Percentiles rank a stretch among this genome's conserved stretches.
Conservation (phyloP, 2,329 filamentous ascomycete genomes). For the Exophiala aquamarina region DNA sequence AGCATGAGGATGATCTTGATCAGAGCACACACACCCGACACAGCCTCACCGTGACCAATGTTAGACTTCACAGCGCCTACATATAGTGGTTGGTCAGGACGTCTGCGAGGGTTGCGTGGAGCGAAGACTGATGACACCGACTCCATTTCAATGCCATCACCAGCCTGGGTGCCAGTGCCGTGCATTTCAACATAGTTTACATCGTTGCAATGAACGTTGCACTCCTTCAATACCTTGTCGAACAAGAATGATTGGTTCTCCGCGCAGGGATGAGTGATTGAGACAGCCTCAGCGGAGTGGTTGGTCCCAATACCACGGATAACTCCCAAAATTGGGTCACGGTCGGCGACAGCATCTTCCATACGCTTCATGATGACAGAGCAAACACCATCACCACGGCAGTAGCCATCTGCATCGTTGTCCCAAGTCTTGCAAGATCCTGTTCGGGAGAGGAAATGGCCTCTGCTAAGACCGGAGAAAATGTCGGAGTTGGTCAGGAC, state of each 20-base stretch:
- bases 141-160: constrained; percentile 39
- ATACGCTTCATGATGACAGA: constrained; percentile 76
- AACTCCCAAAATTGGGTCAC: constrained; percentile 68
- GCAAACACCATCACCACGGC: constrained; percentile 73
- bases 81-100: constrained; percentile 34
- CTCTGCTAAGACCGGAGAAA: constrained; percentile 72
- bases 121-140: constrained; percentile 39
- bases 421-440: constrained; percentile 80
- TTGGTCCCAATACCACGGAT: constrained; percentile 76
- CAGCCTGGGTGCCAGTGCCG: constrained; percentile 44
- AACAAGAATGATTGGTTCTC: constrained; percentile 40
- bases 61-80: constrained; percentile 39
- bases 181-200: constrained; percentile 43
- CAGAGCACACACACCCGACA: constrained; percentile 41
- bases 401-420: constrained; percentile 78
- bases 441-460: constrained; percentile 75
- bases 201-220: constrained; percentile 37
- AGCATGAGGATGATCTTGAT: constrained; percentile 67
- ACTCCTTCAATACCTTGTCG: constrained; percentile 37
- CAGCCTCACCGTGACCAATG: constrained; percentile 48
- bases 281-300: constrained; percentile 58
- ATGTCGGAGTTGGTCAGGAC: constrained; percentile 80
- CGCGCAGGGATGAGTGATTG: constrained; percentile 45
- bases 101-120: constrained; percentile 29
- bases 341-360: constrained; percentile 73